These are phyloP conservation scores for Penicillium hordei DNA, from an alignment of 2,329 filamentous ascomycete genomes.

Conservation along the genomic window DNA sequence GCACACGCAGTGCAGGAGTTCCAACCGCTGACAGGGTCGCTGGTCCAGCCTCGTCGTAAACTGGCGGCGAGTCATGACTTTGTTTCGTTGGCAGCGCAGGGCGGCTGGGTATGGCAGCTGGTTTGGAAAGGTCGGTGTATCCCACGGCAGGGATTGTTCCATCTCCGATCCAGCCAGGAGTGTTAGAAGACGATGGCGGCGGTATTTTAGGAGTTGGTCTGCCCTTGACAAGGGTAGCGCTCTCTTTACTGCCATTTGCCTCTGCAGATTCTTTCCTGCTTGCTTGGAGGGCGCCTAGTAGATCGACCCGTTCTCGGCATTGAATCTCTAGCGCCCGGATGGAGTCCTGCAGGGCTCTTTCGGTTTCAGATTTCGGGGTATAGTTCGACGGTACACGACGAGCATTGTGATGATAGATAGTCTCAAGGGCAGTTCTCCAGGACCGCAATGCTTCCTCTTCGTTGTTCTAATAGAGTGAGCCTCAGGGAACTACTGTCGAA, in stretches of 20 bases:
- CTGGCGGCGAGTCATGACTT: constrained; percentile 22
- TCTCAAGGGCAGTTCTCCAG: constrained; percentile 84
- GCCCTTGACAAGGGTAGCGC: constrained; percentile 29
- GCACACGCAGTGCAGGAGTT: constrained; percentile 26
- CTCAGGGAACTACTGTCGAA: constrained; percentile 3
- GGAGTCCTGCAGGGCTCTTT: constrained; percentile 78
- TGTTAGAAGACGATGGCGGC: constrained; percentile 24
- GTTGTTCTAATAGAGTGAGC: constrained; percentile 65
- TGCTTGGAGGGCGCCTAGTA: constrained; percentile 76
- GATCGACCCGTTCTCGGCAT: constrained; percentile 88
- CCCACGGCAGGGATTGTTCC: constrained; percentile 78
- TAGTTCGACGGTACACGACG: constrained; percentile 70
- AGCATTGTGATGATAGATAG: constrained; percentile 83
- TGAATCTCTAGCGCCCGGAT: constrained; percentile 81
- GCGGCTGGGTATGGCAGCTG: constrained; percentile 58
- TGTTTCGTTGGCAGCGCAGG: constrained; percentile 22
- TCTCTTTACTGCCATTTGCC: constrained; percentile 23
- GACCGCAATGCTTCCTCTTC: constrained; percentile 86
- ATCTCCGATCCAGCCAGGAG: constrained; percentile 68
- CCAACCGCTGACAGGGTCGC: constrained; percentile 12
- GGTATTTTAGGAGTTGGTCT: constrained; percentile 24
- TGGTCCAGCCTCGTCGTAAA: constrained; percentile 15
- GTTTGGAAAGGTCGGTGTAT: constrained; percentile 78
- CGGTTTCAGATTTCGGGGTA: constrained; percentile 73
- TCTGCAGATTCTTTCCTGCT: constrained; percentile 54